These are phyloP conservation scores for Cryptomeria japonica DNA, from an alignment of 75 land plant species.

Conservation along the genomic window DNA sequence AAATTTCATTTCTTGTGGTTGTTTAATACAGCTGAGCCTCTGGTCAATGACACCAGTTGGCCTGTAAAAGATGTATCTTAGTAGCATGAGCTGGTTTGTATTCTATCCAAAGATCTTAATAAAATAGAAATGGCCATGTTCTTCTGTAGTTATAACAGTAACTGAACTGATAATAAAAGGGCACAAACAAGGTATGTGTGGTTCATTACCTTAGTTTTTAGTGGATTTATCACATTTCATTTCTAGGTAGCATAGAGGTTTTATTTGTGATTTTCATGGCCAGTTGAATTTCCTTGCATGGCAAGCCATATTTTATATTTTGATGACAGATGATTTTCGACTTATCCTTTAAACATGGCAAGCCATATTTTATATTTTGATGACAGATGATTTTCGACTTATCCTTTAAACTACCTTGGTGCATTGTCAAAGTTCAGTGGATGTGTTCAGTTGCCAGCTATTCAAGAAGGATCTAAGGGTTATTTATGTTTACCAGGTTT, in stretches of 20 bases:
- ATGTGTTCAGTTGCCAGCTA: background rate
- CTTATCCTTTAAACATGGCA: no score
- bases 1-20: background rate
- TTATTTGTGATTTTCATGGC: background rate
- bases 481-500: background rate
- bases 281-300: background rate
- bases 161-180: background rate
- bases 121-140: background rate
- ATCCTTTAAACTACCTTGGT: background rate
- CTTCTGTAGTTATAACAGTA: background rate
- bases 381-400: no score
- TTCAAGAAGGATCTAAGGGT: background rate
- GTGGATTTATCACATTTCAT: no score
- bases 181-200: no score
- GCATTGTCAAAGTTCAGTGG: background rate
- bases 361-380: background rate
- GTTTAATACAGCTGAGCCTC: conserved; percentile 1
- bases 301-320: background rate
- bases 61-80: background rate
- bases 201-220: background rate
- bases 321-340: background rate
- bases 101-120: background rate
- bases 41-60: background rate
- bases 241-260: background rate
- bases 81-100: background rate